A percentile compares a stretch with the other conserved stretches of the same genome.
Conservation (phyloP, 768 basidiomycete genomes). For the Leccinum uliginosum region DNA sequence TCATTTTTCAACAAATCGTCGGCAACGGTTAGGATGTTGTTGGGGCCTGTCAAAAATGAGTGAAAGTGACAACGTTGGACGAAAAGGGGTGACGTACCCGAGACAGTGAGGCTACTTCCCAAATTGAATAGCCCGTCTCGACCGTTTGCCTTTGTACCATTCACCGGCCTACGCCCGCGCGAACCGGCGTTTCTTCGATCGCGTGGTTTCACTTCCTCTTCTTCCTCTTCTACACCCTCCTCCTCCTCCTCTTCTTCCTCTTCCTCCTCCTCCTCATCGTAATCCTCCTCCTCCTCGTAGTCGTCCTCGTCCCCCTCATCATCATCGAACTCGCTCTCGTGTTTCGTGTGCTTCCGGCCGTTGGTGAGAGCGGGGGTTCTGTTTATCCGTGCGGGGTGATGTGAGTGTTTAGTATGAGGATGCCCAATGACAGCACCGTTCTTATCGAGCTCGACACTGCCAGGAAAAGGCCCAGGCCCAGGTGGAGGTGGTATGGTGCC, state of each 20-base stretch:
- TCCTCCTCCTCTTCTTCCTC: conserved; percentile 72
- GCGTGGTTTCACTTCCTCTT: conserved; percentile 42
- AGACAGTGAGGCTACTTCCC: conserved; percentile 78
- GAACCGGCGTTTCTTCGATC: conserved; percentile 32
- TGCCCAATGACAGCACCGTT: conserved; percentile 65
- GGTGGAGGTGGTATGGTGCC: conserved; percentile 88
- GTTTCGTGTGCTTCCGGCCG: conserved; percentile 42
- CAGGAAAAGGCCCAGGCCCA: conserved; percentile 97
- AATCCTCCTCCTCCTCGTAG: conserved; percentile 51
- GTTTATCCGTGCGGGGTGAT: conserved; percentile 39
- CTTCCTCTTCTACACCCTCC: conserved; percentile 60
- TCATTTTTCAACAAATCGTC: conserved; percentile 99
- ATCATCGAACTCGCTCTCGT: conserved; percentile 64
- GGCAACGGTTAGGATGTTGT: conserved; percentile 96
- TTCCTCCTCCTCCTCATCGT: conserved; percentile 59
- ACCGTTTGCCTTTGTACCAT: conserved; percentile 43
- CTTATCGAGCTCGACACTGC: conserved; percentile 94
- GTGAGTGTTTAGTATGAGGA: conserved; percentile 28
- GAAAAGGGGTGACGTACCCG: conserved; percentile 46
- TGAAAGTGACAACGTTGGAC: conserved; percentile 11
- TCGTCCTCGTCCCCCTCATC: conserved; percentile 56
- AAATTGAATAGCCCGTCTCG: conserved; percentile 76
- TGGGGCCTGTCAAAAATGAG: conserved; percentile 52
- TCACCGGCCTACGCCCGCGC: conserved; percentile 38
- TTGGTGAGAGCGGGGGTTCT: conserved; percentile 32